These are phyloP conservation scores for Brassica nigra DNA, from an alignment of 345 rosid species.

Conservation along the genomic window DNA sequence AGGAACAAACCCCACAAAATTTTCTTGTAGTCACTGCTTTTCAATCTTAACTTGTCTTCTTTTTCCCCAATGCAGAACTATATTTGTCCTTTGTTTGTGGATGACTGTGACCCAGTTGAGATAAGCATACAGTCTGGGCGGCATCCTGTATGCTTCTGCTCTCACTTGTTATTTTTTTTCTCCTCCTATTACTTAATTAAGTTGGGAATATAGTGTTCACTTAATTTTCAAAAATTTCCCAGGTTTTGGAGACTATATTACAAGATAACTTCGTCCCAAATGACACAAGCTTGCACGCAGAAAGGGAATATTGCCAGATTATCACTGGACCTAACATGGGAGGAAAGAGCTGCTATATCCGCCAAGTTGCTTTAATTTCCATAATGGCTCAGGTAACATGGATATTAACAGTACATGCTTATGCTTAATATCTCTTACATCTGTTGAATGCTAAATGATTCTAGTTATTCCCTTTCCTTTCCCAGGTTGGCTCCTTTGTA, in stretches of 20 bases:
- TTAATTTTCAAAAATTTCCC: slow-evolving; percentile 18
- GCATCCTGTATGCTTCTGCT: slow-evolving; percentile 64
- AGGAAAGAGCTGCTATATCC: slow-evolving; percentile 97
- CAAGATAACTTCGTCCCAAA: slow-evolving; percentile 86
- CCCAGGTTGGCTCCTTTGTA: slow-evolving; percentile 94
- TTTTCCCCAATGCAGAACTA: slow-evolving; percentile 59
- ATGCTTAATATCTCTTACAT: not conserved
- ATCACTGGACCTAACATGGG: slow-evolving; percentile 99
- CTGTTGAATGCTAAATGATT: slow-evolving; percentile 1
- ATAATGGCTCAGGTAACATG: slow-evolving; percentile 91
- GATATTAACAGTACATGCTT: not conserved
- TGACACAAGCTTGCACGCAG: slow-evolving; percentile 70
- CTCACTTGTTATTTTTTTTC: not conserved
- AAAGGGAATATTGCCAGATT: slow-evolving; percentile 78
- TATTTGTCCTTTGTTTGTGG: slow-evolving; percentile 64
- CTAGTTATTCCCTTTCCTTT: not conserved
- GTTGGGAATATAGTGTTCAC: not conserved
- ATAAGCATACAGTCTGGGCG: slow-evolving; percentile 74
- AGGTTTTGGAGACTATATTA: slow-evolving; percentile 83
- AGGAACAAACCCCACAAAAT: not conserved
- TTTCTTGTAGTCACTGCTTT: slow-evolving; percentile 23
- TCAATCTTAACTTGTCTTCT: not conserved
- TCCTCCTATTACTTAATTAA: not conserved
- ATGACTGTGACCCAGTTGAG: slow-evolving; percentile 71
- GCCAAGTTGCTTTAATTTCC: slow-evolving; percentile 87